Evolutionary conservation across 495 filamentous ascomycete genomes (phyloP).

Genomic region (Trichoderma virens): DNA sequence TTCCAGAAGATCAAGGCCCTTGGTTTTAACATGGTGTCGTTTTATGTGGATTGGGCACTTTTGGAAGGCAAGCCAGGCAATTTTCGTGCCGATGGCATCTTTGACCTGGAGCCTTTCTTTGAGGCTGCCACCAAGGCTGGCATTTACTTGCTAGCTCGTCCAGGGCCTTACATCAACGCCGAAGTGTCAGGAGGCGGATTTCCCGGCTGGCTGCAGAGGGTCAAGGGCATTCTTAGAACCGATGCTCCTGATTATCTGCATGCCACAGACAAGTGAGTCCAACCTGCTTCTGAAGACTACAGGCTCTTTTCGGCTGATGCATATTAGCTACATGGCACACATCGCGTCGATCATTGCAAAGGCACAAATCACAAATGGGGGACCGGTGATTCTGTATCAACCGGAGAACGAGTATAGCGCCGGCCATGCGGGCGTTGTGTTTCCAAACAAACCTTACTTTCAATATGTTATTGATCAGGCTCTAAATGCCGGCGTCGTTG

Average conservation of each 20-base stretch:
- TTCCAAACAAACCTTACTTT: constrained; percentile 32
- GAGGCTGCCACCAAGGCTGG: constrained; percentile 53
- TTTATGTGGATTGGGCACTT: constrained; percentile 53
- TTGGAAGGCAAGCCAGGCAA: constrained; percentile 43
- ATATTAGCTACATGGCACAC: constrained; percentile 32
- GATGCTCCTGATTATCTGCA: not conserved
- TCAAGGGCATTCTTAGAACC: constrained; percentile 44
- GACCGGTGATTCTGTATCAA: constrained; percentile 47
- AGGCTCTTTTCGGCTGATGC: not conserved
- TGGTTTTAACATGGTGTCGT: constrained; percentile 47
- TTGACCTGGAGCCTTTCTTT: constrained; percentile 44
- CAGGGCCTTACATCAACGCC: constrained; percentile 55
- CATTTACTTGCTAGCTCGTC: constrained; percentile 50
- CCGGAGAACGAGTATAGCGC: constrained; percentile 48
- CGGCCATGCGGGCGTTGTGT: constrained; percentile 30
- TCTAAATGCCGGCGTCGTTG: constrained; percentile 39
- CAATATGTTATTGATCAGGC: constrained; percentile 42
- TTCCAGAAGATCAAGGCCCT: constrained; percentile 55
- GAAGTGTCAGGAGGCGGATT: constrained; percentile 24
- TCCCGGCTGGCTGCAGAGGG: not conserved
- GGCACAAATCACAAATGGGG: constrained; percentile 50
- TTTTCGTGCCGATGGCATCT: constrained; percentile 46
- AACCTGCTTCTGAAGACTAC: not conserved
- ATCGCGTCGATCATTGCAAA: constrained; percentile 42
- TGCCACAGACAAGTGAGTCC: constrained; percentile 4